Conservation (phyloP, 805 yeast genomes). For the Saturnispora bothae region DNA sequence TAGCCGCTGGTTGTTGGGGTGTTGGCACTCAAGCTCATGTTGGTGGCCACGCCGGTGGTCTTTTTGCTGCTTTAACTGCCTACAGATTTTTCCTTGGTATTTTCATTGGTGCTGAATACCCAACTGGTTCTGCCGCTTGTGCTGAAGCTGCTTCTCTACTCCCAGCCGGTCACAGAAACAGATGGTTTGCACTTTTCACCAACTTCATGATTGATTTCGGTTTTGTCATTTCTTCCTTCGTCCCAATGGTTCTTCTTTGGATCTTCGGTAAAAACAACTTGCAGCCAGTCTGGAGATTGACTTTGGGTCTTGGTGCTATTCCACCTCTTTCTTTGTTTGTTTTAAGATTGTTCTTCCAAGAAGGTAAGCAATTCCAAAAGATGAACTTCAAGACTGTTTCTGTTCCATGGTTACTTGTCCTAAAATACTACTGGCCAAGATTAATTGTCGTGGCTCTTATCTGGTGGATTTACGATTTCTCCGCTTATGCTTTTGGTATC, state of each 20-base stretch:
- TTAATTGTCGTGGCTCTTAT: constrained; percentile 57
- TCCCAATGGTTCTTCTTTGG: constrained; percentile 78
- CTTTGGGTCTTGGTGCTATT: constrained; percentile 83
- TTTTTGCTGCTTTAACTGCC: constrained; percentile 74
- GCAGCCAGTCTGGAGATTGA: constrained; percentile 82
- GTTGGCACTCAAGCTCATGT: constrained; percentile 29
- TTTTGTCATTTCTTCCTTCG: constrained; percentile 73
- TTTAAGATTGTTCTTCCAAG: constrained; percentile 65
- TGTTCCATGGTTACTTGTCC: constrained; percentile 56
- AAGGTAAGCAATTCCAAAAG: constrained; percentile 61
- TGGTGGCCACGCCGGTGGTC: constrained; percentile 53
- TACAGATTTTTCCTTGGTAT: constrained; percentile 82
- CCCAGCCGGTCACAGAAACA: constrained; percentile 75
- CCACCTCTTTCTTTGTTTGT: constrained; percentile 73
- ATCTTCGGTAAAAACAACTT: constrained; percentile 64
- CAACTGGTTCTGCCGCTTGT: constrained; percentile 87
- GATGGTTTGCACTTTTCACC: constrained; percentile 85
- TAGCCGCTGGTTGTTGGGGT: constrained; percentile 87
- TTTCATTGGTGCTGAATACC: constrained; percentile 93
- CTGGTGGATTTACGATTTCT: constrained; percentile 90
- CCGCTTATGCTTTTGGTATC: constrained; percentile 78
- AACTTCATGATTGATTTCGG: constrained; percentile 82
- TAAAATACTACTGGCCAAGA: constrained; percentile 82
- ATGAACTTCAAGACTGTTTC: constrained; percentile 53
- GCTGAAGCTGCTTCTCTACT: constrained; percentile 79